Conservation (phyloP, 306 rosid species). For the barrel medic (Medicago truncatula) region MtrunA17r5.0-ANR NC_053046.1:17567001-17567500, state of each 20-base stretch:
- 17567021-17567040: constrained; percentile 85
- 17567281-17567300: background rate
- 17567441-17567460: too few relatives aligned
- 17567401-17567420: background rate
- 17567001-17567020: constrained; percentile 84
- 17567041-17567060: constrained; percentile 89
- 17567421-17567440: background rate
- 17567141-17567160: constrained; percentile 20
- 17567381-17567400: background rate
- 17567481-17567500: too few relatives aligned
- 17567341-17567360: background rate
- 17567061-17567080: constrained; percentile 75
- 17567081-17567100: constrained; percentile 59
- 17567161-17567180: background rate
- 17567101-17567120: constrained; percentile 11
- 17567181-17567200: background rate
- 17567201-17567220: background rate
- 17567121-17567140: background rate
- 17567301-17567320: background rate
- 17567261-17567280: background rate
- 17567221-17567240: background rate
- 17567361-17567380: background rate
- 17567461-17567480: too few relatives aligned
- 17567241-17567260: background rate
- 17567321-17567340: background rate